Percentiles rank a stretch among this genome's conserved stretches.
Conservation (phyloP, 768 basidiomycete species). For the Erythrobasidium yunnanense region DNA sequence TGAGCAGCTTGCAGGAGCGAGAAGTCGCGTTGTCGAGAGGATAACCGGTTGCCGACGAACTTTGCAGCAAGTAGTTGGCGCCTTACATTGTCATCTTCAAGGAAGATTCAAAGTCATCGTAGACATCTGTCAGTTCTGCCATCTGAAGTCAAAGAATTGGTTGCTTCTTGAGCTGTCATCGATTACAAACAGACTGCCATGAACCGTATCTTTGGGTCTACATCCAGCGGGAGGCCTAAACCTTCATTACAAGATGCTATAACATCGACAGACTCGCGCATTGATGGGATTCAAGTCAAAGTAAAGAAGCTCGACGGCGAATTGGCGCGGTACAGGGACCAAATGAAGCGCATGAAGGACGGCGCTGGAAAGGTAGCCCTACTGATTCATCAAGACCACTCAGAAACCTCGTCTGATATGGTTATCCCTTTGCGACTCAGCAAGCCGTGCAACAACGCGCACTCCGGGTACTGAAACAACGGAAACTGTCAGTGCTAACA, state of each 20-base stretch:
- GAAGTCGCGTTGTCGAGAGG: too few relatives aligned
- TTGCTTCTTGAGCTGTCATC: too few relatives aligned
- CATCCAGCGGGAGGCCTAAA: conserved; percentile 54
- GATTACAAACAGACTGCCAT: too few relatives aligned
- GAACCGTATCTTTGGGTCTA: conserved; percentile 43
- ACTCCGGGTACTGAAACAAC: conserved; percentile 81
- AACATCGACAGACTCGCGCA: conserved; percentile 46
- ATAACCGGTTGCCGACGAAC: too few relatives aligned
- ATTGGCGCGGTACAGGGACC: conserved; percentile 79
- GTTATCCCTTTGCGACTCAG: conserved; percentile 44
- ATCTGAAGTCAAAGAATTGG: too few relatives aligned
- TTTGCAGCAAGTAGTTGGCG: too few relatives aligned
- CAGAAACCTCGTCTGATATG: not conserved
- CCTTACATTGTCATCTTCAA: too few relatives aligned
- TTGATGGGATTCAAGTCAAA: conserved; percentile 54
- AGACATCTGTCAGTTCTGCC: too few relatives aligned
- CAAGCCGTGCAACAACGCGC: conserved; percentile 89
- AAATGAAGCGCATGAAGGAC: conserved; percentile 82
- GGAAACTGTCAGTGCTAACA: conserved; percentile 53
- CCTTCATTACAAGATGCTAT: conserved; percentile 87
- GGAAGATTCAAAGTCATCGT: too few relatives aligned
- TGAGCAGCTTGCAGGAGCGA: too few relatives aligned
- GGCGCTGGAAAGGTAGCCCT: conserved; percentile 79
- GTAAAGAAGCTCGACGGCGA: conserved; percentile 92
- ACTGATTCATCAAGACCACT: not conserved